These are phyloP conservation scores for Paramyrothecium sp. DNA, from an alignment of 2,329 filamentous ascomycete genomes.

Conservation along the genomic window DNA sequence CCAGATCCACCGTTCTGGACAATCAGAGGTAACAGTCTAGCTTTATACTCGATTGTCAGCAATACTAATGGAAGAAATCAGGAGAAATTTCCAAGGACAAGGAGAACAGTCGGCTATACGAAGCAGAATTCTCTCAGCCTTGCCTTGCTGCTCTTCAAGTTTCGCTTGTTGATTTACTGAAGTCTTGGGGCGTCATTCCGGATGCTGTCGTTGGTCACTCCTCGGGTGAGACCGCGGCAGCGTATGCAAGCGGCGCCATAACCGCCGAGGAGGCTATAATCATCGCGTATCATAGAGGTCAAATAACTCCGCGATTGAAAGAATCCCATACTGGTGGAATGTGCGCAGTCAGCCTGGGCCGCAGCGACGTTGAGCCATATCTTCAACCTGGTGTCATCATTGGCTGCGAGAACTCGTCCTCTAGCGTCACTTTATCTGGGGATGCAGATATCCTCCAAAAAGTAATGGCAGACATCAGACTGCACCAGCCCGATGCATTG, in stretches of 20 bases:
- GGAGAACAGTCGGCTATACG: conserved; percentile 1
- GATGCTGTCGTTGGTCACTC: conserved; percentile 35
- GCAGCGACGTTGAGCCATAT: neutral
- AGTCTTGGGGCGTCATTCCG: conserved; percentile 24
- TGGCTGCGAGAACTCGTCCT: neutral
- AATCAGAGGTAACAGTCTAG: neutral
- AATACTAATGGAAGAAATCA: neutral
- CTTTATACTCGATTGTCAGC: neutral
- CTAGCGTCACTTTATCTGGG: neutral
- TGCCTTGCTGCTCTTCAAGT: conserved; percentile 36
- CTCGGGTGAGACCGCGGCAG: conserved; percentile 38
- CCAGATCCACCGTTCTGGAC: conserved; percentile 1
- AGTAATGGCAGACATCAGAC: neutral
- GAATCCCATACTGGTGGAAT: neutral
- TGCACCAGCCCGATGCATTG: neutral
- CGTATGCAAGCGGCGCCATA: conserved; percentile 30
- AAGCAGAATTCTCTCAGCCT: conserved; percentile 25
- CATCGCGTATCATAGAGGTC: neutral
- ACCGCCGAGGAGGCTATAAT: neutral
- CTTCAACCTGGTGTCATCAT: neutral
- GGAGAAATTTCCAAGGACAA: neutral
- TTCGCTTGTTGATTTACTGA: conserved; percentile 35
- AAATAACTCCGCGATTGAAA: neutral
- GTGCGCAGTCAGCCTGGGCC: neutral
- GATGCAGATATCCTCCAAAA: neutral